Evolutionary conservation across 176 grass and related monocot genomes (phyloP).

Genomic region (Melocanna baccifera): DNA sequence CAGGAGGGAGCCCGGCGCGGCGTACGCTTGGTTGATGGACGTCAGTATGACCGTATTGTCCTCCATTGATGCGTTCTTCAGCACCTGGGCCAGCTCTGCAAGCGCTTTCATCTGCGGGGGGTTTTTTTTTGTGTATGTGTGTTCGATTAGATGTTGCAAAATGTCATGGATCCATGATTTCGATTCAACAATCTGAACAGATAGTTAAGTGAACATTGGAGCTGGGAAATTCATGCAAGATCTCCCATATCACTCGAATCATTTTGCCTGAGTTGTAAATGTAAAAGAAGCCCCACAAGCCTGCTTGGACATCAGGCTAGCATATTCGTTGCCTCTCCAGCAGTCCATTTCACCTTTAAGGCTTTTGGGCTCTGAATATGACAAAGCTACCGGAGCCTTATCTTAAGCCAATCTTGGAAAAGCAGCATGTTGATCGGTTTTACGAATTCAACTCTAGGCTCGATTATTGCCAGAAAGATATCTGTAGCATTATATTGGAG

Average conservation of each 20-base stretch:
- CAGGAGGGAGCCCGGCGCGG: conserved; percentile 53
- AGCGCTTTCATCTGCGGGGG: conserved; percentile 23
- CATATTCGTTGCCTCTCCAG: conserved; percentile 42
- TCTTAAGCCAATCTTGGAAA: not conserved
- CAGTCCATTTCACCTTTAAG: conserved; percentile 8
- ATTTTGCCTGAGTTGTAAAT: not conserved
- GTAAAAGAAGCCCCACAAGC: not conserved
- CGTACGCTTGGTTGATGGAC: conserved; percentile 57
- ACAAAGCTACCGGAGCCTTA: conserved; percentile 2
- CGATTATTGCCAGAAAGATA: not conserved
- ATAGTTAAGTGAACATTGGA: not conserved
- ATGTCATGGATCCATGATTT: not conserved
- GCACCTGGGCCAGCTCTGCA: conserved; percentile 33
- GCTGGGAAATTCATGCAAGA: not conserved
- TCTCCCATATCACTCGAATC: not conserved
- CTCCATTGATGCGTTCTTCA: conserved; percentile 68
- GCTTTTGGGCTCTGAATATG: not conserved
- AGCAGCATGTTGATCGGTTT: not conserved
- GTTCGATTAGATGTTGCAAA: not conserved
- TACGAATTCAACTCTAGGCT: not conserved
- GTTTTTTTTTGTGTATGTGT: not conserved
- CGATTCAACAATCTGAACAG: not conserved
- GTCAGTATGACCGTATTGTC: conserved; percentile 77
- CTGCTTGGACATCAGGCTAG: conserved; percentile 15
- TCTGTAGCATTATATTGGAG: not conserved